phyloP scores from a whole-genome alignment of 495 filamentous ascomycete species.

The Evernia prunastri region DNA sequence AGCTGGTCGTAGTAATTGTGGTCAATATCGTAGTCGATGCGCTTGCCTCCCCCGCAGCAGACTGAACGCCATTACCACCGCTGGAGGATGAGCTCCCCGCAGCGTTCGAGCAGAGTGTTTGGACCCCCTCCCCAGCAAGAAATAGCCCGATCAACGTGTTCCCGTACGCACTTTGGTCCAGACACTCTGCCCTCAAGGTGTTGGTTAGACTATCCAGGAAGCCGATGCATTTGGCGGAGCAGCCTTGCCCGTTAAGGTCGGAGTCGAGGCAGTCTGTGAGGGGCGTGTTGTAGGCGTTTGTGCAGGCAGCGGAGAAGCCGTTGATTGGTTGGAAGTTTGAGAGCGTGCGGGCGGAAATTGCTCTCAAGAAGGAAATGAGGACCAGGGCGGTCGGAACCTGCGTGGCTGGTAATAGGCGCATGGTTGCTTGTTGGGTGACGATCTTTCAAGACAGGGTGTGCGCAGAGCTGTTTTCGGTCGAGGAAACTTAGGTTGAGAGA shows the following conservation, averaged over 20 bases:
- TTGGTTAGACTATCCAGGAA: constrained; percentile 28
- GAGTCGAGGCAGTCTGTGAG: constrained; percentile 29
- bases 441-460: not conserved
- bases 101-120: constrained; percentile 28
- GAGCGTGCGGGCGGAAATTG: constrained; percentile 20
- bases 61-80: not conserved
- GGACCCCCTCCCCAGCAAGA: constrained; percentile 21
- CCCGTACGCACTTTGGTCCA: constrained; percentile 21
- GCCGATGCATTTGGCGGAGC: constrained; percentile 29
- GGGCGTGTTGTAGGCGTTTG: constrained; percentile 27
- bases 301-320: constrained; percentile 24
- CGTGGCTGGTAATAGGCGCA: constrained; percentile 6
- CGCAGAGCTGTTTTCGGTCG: not conserved
- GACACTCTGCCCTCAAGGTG: constrained; percentile 27
- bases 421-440: not conserved
- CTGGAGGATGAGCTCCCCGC: not conserved
- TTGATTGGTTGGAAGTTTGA: constrained; percentile 24
- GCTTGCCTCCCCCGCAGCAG: not conserved
- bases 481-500: not conserved
- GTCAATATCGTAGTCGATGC: too few species aligned
- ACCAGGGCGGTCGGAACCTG: not conserved
- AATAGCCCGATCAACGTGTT: constrained; percentile 30
- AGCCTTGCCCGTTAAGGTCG: constrained; percentile 30
- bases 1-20: not conserved
- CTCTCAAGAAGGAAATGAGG: not conserved